Evolutionary conservation across 805 yeast species (phyloP).

Genomic region (Saturnispora zaruensis): DNA sequence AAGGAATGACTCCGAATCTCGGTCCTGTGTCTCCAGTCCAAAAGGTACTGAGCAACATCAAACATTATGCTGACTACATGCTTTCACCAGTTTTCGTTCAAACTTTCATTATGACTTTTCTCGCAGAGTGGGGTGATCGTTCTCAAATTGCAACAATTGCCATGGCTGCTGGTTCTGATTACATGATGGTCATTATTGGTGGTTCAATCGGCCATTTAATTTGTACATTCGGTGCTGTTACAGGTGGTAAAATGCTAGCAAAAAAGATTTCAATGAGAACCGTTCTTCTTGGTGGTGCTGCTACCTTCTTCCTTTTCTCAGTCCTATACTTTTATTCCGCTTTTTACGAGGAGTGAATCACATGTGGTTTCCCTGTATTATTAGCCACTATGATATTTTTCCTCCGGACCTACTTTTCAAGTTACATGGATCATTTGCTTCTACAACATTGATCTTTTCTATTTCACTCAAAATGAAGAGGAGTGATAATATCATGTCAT

Average conservation of each 20-base stretch:
- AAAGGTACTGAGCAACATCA: constrained; percentile 29
- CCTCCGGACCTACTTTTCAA: not conserved
- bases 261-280: constrained; percentile 83
- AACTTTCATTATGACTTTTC: constrained; percentile 88
- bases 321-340: constrained; percentile 73
- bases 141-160: constrained; percentile 98
- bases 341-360: constrained; percentile 23
- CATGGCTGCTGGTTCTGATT: constrained; percentile 94
- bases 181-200: constrained; percentile 82
- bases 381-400: not conserved
- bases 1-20: constrained; percentile 25
- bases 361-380: not conserved
- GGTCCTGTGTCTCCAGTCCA: not conserved
- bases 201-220: constrained; percentile 82
- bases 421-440: not conserved
- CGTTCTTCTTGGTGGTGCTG: constrained; percentile 85
- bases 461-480: not conserved
- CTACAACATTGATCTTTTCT: not conserved
- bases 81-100: constrained; percentile 90
- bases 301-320: constrained; percentile 78
- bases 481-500: not conserved
- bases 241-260: constrained; percentile 89
- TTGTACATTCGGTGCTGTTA: constrained; percentile 84
- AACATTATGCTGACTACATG: constrained; percentile 50
- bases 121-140: constrained; percentile 99